phyloP scores from a whole-genome alignment of 192 early-diverging fungal genomes.

The Powellomyces hirtus region DNA sequence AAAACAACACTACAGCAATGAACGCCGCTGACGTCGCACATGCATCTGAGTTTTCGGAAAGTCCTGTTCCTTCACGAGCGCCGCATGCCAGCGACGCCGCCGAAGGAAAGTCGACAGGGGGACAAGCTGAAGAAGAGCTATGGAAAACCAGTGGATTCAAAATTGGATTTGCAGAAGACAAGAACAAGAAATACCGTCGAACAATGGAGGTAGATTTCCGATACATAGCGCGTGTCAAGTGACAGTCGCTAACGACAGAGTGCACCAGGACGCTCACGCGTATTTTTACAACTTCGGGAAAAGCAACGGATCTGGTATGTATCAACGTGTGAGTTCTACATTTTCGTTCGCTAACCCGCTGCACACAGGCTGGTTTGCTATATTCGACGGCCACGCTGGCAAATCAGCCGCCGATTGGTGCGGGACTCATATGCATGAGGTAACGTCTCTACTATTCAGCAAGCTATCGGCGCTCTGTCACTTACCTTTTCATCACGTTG shows the following conservation, averaged over 20 bases:
- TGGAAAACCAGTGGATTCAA: conserved; percentile 45
- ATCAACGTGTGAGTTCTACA: conserved; percentile 15
- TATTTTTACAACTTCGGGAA: conserved; percentile 80
- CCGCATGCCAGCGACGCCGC: not conserved
- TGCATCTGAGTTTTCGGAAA: not conserved
- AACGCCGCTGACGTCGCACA: not conserved
- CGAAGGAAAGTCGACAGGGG: not conserved
- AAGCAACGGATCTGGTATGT: conserved; percentile 62
- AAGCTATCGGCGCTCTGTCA: too few relatives aligned
- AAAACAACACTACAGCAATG: not conserved
- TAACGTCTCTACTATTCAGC: conserved; percentile 36
- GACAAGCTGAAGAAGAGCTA: conserved; percentile 5
- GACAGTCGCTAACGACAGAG: not conserved
- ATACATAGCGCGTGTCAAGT: not conserved
- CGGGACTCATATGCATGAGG: conserved; percentile 81
- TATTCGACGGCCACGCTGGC: conserved; percentile 98
- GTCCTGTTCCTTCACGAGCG: not conserved
- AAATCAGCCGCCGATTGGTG: conserved; percentile 95
- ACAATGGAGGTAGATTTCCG: conserved; percentile 79
- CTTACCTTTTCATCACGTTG: not conserved
- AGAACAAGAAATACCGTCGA: conserved; percentile 85
- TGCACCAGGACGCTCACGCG: conserved; percentile 79
- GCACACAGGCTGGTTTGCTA: conserved; percentile 75
- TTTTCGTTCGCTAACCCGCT: conserved; percentile 5
- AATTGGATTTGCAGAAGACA: conserved; percentile 77